Percentiles rank a stretch among this genome's conserved stretches.
Evolutionary conservation across 768 basidiomycete species (phyloP).

Genomic region (Phlegmacium glaucopus): DNA sequence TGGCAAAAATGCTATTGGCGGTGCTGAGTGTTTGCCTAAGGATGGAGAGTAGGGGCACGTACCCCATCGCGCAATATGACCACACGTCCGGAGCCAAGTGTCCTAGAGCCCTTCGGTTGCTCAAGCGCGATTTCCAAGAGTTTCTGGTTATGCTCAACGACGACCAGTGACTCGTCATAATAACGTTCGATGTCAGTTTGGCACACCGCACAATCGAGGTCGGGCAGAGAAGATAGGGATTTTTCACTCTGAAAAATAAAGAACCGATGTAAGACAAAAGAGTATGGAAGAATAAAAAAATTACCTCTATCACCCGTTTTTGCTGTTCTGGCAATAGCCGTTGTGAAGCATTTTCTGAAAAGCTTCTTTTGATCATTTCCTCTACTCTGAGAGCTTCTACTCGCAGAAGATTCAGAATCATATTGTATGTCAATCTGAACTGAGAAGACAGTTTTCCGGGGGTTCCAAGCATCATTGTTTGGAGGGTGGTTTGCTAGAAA

Average conservation of each 20-base stretch:
- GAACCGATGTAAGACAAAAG: constrained; percentile 7
- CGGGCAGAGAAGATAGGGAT: constrained; percentile 54
- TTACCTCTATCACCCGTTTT: constrained; percentile 78
- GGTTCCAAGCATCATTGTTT: constrained; percentile 90
- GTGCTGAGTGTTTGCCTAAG: background rate
- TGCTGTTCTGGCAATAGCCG: constrained; percentile 91
- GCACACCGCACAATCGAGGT: constrained; percentile 69
- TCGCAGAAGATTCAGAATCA: constrained; percentile 95
- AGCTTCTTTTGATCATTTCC: constrained; percentile 99
- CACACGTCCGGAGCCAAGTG: constrained; percentile 71
- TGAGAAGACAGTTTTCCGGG: constrained; percentile 93
- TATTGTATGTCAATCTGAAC: constrained; percentile 97
- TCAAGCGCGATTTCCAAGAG: constrained; percentile 58
- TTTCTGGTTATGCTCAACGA: constrained; percentile 59
- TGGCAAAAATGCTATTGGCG: constrained; percentile 65
- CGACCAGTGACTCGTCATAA: constrained; percentile 68
- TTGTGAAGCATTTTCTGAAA: constrained; percentile 97
- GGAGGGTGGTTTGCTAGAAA: constrained; percentile 65
- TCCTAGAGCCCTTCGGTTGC: constrained; percentile 65
- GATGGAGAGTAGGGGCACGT: constrained; percentile 22
- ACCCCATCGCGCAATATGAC: constrained; percentile 83
- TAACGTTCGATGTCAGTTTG: constrained; percentile 66
- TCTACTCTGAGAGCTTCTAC: constrained; percentile 96
- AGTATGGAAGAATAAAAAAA: constrained; percentile 15
- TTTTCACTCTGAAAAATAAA: constrained; percentile 60